phyloP scores from a whole-genome alignment of 352 stramenopile species.

The Lagenidium sp. region DNA sequence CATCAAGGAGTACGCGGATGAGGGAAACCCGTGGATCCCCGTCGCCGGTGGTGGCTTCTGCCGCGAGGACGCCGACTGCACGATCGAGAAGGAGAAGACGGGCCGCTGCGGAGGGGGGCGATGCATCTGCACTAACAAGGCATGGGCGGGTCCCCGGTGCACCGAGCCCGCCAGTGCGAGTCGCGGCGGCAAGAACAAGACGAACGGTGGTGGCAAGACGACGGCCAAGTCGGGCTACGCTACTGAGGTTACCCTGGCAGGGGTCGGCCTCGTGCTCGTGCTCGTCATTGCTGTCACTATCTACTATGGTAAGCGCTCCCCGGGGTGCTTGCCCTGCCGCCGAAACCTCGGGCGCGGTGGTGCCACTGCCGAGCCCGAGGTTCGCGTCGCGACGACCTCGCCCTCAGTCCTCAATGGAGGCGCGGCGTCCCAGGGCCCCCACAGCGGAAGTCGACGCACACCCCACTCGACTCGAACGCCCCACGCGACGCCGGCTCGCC shows the following conservation, averaged over 20 bases:
- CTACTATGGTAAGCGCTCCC: too few relatives aligned
- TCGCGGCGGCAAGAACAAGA: too few relatives aligned
- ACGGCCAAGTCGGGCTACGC: slow-evolving; percentile 2
- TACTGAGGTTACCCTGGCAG: slow-evolving; percentile 6
- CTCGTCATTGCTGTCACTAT: background rate
- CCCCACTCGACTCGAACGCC: too few relatives aligned
- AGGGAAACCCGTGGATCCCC: slow-evolving; percentile 28
- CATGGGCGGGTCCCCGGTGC: slow-evolving; percentile 38
- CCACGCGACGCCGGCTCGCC: too few relatives aligned
- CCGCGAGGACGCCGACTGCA: slow-evolving; percentile 45
- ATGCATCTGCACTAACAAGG: slow-evolving; percentile 31
- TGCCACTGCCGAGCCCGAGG: too few relatives aligned
- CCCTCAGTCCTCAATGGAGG: too few relatives aligned
- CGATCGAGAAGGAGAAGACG: slow-evolving; percentile 23
- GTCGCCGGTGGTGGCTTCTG: slow-evolving; percentile 48
- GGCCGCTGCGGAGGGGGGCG: slow-evolving; percentile 38
- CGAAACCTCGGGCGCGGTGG: too few relatives aligned
- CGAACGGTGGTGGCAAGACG: background rate
- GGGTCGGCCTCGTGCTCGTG: background rate
- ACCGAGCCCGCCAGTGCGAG: too few relatives aligned
- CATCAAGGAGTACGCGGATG: slow-evolving; percentile 47
- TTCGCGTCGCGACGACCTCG: too few relatives aligned
- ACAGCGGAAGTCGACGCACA: too few relatives aligned
- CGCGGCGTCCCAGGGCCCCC: too few relatives aligned
- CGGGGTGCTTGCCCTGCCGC: too few relatives aligned